These are phyloP conservation scores for Coprinellus micaceus DNA, from an alignment of 768 basidiomycete species.

Conservation along the genomic window DNA sequence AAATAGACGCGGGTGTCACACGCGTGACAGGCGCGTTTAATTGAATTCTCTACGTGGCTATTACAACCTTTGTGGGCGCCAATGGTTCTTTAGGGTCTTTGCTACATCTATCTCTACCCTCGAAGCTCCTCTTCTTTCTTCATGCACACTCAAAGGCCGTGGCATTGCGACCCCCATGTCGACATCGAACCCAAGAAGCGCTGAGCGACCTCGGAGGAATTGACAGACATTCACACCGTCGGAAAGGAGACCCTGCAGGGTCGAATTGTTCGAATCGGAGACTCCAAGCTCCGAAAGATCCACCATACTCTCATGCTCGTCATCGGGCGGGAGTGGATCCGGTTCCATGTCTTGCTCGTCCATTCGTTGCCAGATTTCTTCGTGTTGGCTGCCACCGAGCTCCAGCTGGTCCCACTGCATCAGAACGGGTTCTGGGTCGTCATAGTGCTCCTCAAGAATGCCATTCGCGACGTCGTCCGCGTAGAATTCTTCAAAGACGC, in stretches of 20 bases:
- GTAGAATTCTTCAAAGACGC: too few relatives aligned
- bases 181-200: constrained; percentile 1
- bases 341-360: too few relatives aligned
- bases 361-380: too few relatives aligned
- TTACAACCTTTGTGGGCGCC: constrained; percentile 60
- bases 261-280: neutral
- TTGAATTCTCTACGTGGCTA: constrained; percentile 1
- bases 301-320: neutral
- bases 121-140: neutral
- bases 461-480: too few relatives aligned
- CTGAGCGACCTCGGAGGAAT: constrained; percentile 8
- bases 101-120: constrained; percentile 63
- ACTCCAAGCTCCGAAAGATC: neutral
- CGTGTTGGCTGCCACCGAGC: too few relatives aligned
- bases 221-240: neutral
- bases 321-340: too few relatives aligned
- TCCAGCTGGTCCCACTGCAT: too few relatives aligned
- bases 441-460: too few relatives aligned
- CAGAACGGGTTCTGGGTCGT: too few relatives aligned
- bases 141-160: neutral
- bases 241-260: neutral
- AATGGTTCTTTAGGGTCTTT: constrained; percentile 53
- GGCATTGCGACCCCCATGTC: neutral
- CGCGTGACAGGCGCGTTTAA: neutral
- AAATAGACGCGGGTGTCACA: neutral